Percentiles rank a stretch among this genome's conserved stretches.
phyloP scores from a whole-genome alignment of 73 alveolate species.

The Tetrahymena malaccensis region DNA sequence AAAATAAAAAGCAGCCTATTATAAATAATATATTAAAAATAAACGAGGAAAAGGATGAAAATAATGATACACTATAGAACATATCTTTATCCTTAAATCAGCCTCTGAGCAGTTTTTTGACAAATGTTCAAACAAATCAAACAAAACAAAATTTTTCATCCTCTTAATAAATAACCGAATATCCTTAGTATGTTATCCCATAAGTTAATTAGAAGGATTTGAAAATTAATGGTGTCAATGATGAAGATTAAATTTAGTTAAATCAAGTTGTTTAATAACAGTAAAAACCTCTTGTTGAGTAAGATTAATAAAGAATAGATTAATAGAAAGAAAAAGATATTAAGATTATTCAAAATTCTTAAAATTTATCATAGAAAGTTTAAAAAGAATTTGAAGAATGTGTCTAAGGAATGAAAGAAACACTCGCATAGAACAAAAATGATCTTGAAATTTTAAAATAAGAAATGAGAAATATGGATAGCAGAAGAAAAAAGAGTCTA shows the following conservation, averaged over 20 bases:
- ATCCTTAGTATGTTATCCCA: not conserved
- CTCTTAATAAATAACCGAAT: not conserved
- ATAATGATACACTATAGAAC: not conserved
- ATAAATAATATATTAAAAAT: not conserved
- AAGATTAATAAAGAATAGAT: not conserved
- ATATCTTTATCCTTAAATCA: not conserved
- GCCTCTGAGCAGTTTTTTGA: not conserved
- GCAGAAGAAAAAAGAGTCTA: not conserved
- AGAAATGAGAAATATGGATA: not conserved
- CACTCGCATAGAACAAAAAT: not conserved
- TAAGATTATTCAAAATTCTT: not conserved
- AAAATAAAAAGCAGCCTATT: not conserved
- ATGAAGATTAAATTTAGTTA: not conserved
- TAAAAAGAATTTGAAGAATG: not conserved
- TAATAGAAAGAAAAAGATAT: not conserved
- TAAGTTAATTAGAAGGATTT: not conserved
- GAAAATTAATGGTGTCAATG: not conserved
- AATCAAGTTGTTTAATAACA: too few species aligned
- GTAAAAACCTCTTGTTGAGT: not conserved
- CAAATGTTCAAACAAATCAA: not conserved
- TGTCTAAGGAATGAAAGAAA: not conserved
- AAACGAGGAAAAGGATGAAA: not conserved
- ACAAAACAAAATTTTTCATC: not conserved
- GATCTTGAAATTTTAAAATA: not conserved
- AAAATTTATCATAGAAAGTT: not conserved